Percentiles rank a stretch among this genome's conserved stretches.
Conservation (phyloP, 805 yeast genomes). For the Grigorovia jiainica region DNA sequence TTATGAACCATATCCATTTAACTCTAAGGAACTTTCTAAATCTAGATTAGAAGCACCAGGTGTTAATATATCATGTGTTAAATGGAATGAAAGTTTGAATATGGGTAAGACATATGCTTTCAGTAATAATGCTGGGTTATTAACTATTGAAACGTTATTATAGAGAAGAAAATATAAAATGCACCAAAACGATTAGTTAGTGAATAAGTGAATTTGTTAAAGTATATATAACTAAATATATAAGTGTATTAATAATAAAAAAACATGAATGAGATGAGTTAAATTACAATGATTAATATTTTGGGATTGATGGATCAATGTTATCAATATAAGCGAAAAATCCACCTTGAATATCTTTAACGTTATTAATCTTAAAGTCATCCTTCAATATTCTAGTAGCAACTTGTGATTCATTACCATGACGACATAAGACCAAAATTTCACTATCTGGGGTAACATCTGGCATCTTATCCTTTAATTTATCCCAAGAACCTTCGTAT, state of each 20-base stretch:
- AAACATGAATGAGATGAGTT: no score
- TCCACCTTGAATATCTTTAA: conserved; percentile 73
- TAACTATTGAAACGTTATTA: conserved; percentile 21
- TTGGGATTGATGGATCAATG: conserved; percentile 54
- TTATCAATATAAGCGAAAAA: conserved; percentile 53
- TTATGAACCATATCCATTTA: conserved; percentile 29
- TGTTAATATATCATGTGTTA: conserved; percentile 38
- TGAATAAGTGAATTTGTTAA: no score
- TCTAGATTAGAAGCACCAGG: conserved; percentile 39
- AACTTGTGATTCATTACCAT: conserved; percentile 83
- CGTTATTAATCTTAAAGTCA: conserved; percentile 38
- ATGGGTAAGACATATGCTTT: conserved; percentile 38
- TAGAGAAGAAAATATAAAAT: neutral
- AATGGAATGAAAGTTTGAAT: conserved; percentile 47
- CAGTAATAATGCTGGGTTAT: conserved; percentile 25
- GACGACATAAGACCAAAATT: conserved; percentile 66
- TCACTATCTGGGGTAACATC: conserved; percentile 17
- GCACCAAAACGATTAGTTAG: neutral
- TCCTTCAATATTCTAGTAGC: conserved; percentile 54
- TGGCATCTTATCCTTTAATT: conserved; percentile 21
- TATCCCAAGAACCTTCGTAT: conserved; percentile 23
- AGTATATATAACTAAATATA: conserved; percentile 21
- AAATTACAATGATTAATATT: conserved; percentile 40
- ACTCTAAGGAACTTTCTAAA: conserved; percentile 20
- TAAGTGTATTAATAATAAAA: neutral